Evolutionary conservation across 2,329 filamentous ascomycete species (phyloP), one percentile per base, ranked within the genome.

Genomic region (Teratosphaeria gauchensis): DNA sequence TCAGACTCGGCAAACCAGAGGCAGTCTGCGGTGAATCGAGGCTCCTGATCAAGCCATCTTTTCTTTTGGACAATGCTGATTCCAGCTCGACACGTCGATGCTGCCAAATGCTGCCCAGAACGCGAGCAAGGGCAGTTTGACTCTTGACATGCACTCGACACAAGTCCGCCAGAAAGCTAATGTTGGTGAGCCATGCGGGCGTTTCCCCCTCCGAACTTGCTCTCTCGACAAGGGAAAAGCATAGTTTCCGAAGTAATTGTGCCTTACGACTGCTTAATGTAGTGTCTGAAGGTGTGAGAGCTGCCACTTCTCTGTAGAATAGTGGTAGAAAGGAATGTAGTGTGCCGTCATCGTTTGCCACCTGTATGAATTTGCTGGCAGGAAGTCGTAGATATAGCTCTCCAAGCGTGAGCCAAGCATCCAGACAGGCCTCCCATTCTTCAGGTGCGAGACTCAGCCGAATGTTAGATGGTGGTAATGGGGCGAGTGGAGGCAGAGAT

Each of bases 391-490:
- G 73, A 62, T 91, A 83, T 2, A 85, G 80, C 56, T 85, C 80
- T 6, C 84, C 76, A 6, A 96, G 79, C 11, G 83, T 76, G 19
- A 85, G 76, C 90, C 90, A 96, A 38, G 89, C 86, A 62, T 88
- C 82, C 53, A 95, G 76, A 70, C 88, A 90, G 33, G 82, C 79
- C 63, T 87, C 80, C 91, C 91, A 96, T 74, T 96, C 89, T 55
- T 80, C 75, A 3, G 84, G 75, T 46, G 80, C 78, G 60, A 96
- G 81, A 64, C 82, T 81, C 64, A 82, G 81, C 68, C 85, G 84
- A 76, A 90, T 84, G 58, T 78, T 76, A 35, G 82, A 76, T 61
- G 86, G 81, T 19, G 92, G 92, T 66, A 94, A 91, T 21, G 88
- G 83, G 59, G 88, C 90, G 73, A 96, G 80, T 35, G 85, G 81